Base-by-base conservation (phyloP, 345 rosid genomes). In the Rhizophora mangle region DNA sequence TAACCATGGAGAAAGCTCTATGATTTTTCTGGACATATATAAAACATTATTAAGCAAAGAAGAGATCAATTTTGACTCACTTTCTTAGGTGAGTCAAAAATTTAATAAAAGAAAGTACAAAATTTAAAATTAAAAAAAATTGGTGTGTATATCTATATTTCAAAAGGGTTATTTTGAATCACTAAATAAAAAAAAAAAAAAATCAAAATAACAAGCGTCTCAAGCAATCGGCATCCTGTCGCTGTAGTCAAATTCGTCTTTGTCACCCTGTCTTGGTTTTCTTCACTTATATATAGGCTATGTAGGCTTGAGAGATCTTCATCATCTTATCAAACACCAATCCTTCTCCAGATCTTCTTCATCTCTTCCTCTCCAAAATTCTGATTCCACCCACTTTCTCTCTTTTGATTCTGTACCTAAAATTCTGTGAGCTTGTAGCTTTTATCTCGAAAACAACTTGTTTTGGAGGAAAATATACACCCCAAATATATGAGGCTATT, bases 401-500 rank as follows among this genome's bases (percentile, higher is more conserved):
- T 3, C 27, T 55, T 56, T 10, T 56, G 24, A 13, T 56, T 56
- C 24, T 56, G 60, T 30, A 21, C 49, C 49, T 43, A 43, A 43
- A 43, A 43, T 8, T 55, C 60, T 56, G 30, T 62, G 37, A 39
- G 29, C 15, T 63, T 36, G 20, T 20, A 31, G 8, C 15, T 47
- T 20, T 47, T 47, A 6, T 16, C 29, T 27, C 11, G 43, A 57
- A 53, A 18, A 19, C 39, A 22, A 0, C 24, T 6, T 26, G 26
- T 47, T 71, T 21, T 34, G 37, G 37, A n/a, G 18, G 24, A 16
- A 34, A 53, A 70, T 13, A 43, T 43, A 43, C 16, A 3, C 18
- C 49, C 27, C 19, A 54, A 34, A 8, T 65, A 78, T 58, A 90
- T 86, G 96, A 69, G 77, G 74, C 69, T 81, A 63, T 77, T 90